Evolutionary conservation across 1,284 basidiomycete genomes (phyloP).

Genomic region (Phenoliferia sp.): DNA sequence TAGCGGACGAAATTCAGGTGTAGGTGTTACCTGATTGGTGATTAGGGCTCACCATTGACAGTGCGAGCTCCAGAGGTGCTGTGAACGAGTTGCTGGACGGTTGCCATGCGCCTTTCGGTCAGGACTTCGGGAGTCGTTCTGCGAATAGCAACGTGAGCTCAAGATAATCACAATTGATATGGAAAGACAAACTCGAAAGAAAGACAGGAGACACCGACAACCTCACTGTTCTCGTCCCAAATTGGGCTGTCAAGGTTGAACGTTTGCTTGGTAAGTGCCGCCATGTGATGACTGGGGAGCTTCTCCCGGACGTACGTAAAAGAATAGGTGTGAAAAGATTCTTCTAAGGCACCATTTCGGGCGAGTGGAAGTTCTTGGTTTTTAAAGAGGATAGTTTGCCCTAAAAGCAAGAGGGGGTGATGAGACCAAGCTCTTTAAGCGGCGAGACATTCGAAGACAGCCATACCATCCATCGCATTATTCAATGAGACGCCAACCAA

Average conservation of each 20-base stretch:
- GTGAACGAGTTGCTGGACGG: slow-evolving; percentile 29
- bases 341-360: neutral
- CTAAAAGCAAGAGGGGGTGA: neutral
- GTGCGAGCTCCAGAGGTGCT: slow-evolving; percentile 27
- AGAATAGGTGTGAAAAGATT: neutral
- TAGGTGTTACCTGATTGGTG: neutral
- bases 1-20: neutral
- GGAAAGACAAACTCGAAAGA: neutral
- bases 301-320: neutral
- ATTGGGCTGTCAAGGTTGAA: neutral
- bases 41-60: slow-evolving; percentile 13
- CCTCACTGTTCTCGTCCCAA: neutral
- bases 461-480: neutral
- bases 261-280: neutral
- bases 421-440: neutral
- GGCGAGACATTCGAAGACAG: neutral
- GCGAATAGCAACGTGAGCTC: neutral
- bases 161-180: neutral
- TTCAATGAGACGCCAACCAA: neutral
- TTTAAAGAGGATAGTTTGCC: neutral
- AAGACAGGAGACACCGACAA: neutral
- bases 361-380: neutral
- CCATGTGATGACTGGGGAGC: too few relatives aligned
- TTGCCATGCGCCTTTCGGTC: slow-evolving; percentile 24
- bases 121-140: slow-evolving; percentile 28